phyloP scores from a whole-genome alignment of 345 rosid species.

The Physaria fendleri region DNA sequence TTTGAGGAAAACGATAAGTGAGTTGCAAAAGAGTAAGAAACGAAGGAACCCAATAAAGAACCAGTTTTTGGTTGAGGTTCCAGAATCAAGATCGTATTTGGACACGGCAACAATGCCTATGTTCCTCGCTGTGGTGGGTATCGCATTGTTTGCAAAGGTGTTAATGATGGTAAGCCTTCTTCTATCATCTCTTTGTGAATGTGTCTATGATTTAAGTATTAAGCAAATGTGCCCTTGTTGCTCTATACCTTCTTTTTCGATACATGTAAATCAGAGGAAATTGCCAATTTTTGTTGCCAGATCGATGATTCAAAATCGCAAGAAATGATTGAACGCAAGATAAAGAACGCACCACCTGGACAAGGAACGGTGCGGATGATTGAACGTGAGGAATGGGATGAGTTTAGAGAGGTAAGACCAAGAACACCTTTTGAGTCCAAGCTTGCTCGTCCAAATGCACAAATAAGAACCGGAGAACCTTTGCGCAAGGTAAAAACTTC shows the following conservation, averaged over 20 bases:
- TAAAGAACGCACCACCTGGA: constrained; percentile 72
- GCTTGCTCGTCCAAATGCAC: constrained; percentile 85
- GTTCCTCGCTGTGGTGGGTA: constrained; percentile 58
- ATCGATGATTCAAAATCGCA: constrained; percentile 75
- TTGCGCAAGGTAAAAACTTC: constrained; percentile 42
- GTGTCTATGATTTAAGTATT: neutral
- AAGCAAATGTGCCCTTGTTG: neutral
- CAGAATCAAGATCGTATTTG: constrained; percentile 53
- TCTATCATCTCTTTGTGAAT: neutral
- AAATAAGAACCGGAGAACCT: constrained; percentile 75
- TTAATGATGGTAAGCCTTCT: constrained; percentile 67
- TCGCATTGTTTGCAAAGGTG: constrained; percentile 65
- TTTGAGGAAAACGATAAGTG: constrained; percentile 47
- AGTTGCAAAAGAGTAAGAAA: constrained; percentile 47
- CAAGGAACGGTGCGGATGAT: constrained; percentile 84
- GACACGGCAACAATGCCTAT: constrained; percentile 81
- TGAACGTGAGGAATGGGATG: constrained; percentile 81
- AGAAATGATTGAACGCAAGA: constrained; percentile 81
- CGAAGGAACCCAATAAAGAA: constrained; percentile 41
- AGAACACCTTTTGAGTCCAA: constrained; percentile 94
- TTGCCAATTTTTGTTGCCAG: constrained; percentile 29
- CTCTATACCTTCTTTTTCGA: neutral
- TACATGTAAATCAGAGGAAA: neutral
- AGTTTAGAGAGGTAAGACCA: constrained; percentile 79
- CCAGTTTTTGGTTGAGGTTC: constrained; percentile 68